Evolutionary conservation across 345 rosid species (phyloP), one percentile per base, ranked within the genome.

Genomic region (Acer negundo): DNA sequence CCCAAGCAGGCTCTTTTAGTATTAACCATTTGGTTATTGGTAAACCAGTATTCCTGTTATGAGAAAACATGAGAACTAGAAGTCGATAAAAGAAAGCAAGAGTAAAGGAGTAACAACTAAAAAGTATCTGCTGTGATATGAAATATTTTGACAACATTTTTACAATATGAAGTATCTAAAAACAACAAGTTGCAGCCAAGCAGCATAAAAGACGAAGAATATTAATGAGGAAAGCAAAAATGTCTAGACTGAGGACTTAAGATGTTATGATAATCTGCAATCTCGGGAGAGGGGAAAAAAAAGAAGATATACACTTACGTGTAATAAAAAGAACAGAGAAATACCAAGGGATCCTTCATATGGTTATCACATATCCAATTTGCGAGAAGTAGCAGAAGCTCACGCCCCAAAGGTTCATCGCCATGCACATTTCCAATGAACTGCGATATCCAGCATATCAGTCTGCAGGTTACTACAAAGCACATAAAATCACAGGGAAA

Each of bases 361-460:
- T 92, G 86, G 81, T 92, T 91, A 87, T 96, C 91, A 78, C 98
- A 96, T 79, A 96, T 90, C 97, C 97, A 96, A 82, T 92, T 94
- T 23, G 95, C 97, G 70, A 96, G 97, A 77, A 77, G 84, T 23
- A 96, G 1, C 31, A 89, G 85, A 80, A 96, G 90, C 83, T 96
- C 99, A 69, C 97, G 95, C 46, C 98, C 97, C 20, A 92, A 95
- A 77, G 99, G 99, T 82, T 96, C 97, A 79, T 96, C 97, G 61
- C 98, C 98, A 76, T 94, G 98, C 69, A 94, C 97, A 86, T 96
- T 96, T 68, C 99, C 98, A 79, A 96, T 85, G 80, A 83, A 94
- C 99, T 94, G 92, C 75, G 46, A 82, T 58, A 67, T 75, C 77
- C 64, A 53, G 56, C 31, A 72, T 62, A 72, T 73, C 67, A 75